phyloP scores from a whole-genome alignment of 2,329 filamentous ascomycete genomes.

The Lachnellula suecica region DNA sequence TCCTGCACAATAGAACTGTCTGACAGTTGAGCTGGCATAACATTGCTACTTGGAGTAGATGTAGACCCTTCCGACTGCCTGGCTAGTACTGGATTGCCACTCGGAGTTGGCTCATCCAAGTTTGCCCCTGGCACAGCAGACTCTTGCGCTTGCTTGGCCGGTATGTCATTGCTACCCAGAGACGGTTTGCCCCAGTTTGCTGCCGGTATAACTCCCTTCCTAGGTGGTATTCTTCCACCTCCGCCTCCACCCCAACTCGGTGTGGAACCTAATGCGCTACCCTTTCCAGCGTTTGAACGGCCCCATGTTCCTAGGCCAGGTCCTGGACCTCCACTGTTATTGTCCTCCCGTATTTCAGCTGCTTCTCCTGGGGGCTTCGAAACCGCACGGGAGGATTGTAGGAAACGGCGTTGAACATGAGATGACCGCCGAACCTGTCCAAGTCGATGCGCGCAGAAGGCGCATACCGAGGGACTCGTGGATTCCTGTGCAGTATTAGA shows the following conservation, averaged over 20 bases:
- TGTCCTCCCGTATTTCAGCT: slow-evolving; percentile 13
- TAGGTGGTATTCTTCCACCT: slow-evolving; percentile 6
- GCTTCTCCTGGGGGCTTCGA: slow-evolving; percentile 24
- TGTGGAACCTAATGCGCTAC: background rate
- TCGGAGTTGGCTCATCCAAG: background rate
- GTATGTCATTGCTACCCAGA: too few species aligned
- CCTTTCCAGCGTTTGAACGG: slow-evolving; percentile 8
- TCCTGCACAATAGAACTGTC: background rate
- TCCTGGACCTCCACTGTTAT: background rate
- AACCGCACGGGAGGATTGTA: slow-evolving; percentile 30
- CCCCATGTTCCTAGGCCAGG: slow-evolving; percentile 11
- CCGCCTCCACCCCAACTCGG: slow-evolving; percentile 14
- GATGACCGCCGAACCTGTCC: slow-evolving; percentile 28
- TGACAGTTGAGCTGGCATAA: too few species aligned
- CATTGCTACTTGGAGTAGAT: too few species aligned
- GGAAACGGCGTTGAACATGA: slow-evolving; percentile 32
- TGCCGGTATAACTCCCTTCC: background rate
- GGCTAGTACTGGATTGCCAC: too few species aligned
- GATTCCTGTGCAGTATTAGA: slow-evolving; percentile 25
- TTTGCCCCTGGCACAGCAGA: background rate
- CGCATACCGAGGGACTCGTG: slow-evolving; percentile 29
- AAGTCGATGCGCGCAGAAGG: slow-evolving; percentile 34
- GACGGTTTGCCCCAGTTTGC: slow-evolving; percentile 12
- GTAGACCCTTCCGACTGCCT: too few species aligned
- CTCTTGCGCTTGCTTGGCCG: too few species aligned